phyloP scores from a whole-genome alignment of 805 yeast species.

The Tetrapisispora arboricola region DNA sequence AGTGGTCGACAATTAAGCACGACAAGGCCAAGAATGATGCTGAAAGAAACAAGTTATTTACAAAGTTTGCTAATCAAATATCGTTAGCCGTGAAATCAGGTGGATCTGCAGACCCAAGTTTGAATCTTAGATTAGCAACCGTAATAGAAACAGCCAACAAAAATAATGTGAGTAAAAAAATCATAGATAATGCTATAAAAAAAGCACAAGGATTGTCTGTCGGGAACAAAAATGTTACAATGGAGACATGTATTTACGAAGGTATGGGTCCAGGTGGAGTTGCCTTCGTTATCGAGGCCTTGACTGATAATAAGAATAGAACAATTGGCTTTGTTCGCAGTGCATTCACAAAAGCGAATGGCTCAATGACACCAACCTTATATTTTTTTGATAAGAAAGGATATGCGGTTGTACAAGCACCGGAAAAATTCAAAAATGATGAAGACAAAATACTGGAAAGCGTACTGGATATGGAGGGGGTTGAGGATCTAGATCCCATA shows the following conservation, averaged over 20 bases:
- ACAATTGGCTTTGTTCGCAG: constrained; percentile 68
- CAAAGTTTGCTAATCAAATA: constrained; percentile 62
- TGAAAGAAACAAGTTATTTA: constrained; percentile 55
- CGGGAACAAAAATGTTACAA: constrained; percentile 34
- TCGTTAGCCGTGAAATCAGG: constrained; percentile 58
- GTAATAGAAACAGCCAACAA: constrained; percentile 69
- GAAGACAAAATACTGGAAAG: constrained; percentile 63
- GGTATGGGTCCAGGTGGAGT: constrained; percentile 92
- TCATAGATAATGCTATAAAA: constrained; percentile 78
- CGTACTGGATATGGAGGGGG: constrained; percentile 60
- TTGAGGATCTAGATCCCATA: constrained; percentile 62
- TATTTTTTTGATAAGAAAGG: constrained; percentile 77
- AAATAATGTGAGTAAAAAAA: constrained; percentile 69
- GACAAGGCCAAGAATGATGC: constrained; percentile 91
- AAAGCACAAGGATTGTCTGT: constrained; percentile 66
- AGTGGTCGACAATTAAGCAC: constrained; percentile 93
- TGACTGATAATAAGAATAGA: constrained; percentile 81
- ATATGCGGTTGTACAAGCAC: constrained; percentile 43
- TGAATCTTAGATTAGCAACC: constrained; percentile 52
- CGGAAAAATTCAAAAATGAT: constrained; percentile 22
- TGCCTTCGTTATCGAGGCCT: constrained; percentile 73
- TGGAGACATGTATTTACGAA: constrained; percentile 61
- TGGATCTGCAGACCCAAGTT: constrained; percentile 49
- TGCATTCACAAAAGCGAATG: constrained; percentile 59
- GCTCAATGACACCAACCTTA: constrained; percentile 63